Conservation (phyloP, 192 early-diverging fungal species). For the Polychytrium aggregatum region DNA sequence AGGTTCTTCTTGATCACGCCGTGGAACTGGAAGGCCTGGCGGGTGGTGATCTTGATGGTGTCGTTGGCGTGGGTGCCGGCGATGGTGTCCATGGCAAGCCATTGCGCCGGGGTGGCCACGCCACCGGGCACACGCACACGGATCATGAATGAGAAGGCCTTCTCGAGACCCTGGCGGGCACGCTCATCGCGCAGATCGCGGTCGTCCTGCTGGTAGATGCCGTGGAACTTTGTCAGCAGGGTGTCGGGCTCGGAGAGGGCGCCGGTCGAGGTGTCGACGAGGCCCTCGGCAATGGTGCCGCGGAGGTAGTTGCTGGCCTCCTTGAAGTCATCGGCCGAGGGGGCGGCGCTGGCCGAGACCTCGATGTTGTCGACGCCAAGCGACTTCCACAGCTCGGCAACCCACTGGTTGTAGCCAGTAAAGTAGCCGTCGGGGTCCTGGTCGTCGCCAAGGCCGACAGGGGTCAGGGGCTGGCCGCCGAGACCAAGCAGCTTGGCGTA, state of each 20-base stretch:
- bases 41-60: constrained; percentile 88
- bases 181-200: constrained; percentile 83
- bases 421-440: constrained; percentile 85
- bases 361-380: constrained; percentile 66
- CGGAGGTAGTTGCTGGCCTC: constrained; percentile 82
- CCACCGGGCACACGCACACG: constrained; percentile 91
- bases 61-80: constrained; percentile 74
- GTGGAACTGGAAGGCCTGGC: constrained; percentile 96
- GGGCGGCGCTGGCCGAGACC: constrained; percentile 45
- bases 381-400: constrained; percentile 70
- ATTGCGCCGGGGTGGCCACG: constrained; percentile 76
- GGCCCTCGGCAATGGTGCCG: constrained; percentile 79
- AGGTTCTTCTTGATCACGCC: constrained; percentile 87
- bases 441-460: constrained; percentile 78
- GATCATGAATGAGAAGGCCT: constrained; percentile 94
- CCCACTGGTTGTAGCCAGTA: constrained; percentile 70
- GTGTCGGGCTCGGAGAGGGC: constrained; percentile 77
- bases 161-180: constrained; percentile 74
- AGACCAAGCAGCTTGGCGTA: constrained; percentile 68
- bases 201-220: constrained; percentile 95
- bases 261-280: constrained; percentile 74
- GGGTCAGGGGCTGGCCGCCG: constrained; percentile 53
- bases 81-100: constrained; percentile 90
- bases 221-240: constrained; percentile 94
- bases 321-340: constrained; percentile 87